Conservation (phyloP, 768 basidiomycete genomes). For the Termitomyces sp. region DNA sequence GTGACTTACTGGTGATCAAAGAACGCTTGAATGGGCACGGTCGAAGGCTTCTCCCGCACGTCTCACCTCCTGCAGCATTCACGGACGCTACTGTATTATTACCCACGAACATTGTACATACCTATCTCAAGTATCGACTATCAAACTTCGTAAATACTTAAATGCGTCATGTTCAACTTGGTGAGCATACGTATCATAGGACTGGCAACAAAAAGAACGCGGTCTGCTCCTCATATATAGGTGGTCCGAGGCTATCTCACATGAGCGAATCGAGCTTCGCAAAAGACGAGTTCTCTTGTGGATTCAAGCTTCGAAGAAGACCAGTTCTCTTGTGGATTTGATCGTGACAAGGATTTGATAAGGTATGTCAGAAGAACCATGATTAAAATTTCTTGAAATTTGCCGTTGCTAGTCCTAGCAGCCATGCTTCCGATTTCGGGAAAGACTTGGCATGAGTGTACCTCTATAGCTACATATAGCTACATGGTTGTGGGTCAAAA, state of each 20-base stretch:
- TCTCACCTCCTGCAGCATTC: not conserved
- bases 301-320: too few relatives aligned
- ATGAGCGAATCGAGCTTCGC: not conserved
- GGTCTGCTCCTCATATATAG: not conserved
- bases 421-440: not conserved
- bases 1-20: constrained; percentile 2
- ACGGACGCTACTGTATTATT: constrained; percentile 10
- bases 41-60: not conserved
- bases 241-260: not conserved
- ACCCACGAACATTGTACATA: constrained; percentile 8
- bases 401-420: not conserved
- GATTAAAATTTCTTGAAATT: not conserved
- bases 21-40: not conserved
- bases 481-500: too few relatives aligned
- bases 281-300: too few relatives aligned
- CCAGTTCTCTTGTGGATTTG: too few relatives aligned
- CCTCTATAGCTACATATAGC: too few relatives aligned
- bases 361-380: not conserved
- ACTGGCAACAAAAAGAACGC: too few relatives aligned
- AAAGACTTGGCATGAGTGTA: too few relatives aligned
- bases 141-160: not conserved
- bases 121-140: not conserved
- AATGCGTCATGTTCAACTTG: not conserved
- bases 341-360: too few relatives aligned
- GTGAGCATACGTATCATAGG: not conserved